Evolutionary conservation across 2,329 filamentous ascomycete genomes (phyloP).

Genomic region (Aspergillus floridensis): DNA sequence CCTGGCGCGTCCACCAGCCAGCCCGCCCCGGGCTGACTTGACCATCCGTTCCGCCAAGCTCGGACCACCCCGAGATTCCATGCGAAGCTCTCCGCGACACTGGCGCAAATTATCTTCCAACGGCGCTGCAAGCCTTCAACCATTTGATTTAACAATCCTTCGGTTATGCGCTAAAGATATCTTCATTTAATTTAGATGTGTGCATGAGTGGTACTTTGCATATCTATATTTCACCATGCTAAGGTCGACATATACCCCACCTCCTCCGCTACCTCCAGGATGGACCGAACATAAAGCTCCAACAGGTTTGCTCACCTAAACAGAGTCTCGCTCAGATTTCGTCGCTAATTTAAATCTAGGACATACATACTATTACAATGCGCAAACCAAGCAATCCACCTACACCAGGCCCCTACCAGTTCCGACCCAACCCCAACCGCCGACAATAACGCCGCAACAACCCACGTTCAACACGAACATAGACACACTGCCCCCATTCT

Average conservation of each 20-base stretch:
- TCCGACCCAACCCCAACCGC: slow-evolving; percentile 22
- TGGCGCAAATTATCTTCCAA: slow-evolving; percentile 12
- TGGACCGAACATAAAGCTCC: slow-evolving; percentile 95
- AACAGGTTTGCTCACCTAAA: slow-evolving; percentile 52
- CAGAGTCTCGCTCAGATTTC: slow-evolving; percentile 9
- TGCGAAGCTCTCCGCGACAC: slow-evolving; percentile 17
- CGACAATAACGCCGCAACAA: slow-evolving; percentile 44
- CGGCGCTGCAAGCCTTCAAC: neutral
- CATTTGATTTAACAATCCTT: neutral
- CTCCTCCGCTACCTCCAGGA: slow-evolving; percentile 67
- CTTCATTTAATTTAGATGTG: too few relatives aligned
- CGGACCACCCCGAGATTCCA: slow-evolving; percentile 30
- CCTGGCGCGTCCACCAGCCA: slow-evolving; percentile 36
- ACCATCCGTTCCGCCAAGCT: slow-evolving; percentile 36
- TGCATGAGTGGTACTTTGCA: too few relatives aligned
- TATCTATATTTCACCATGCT: slow-evolving; percentile 54
- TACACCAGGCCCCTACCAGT: slow-evolving; percentile 68
- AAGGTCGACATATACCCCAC: slow-evolving; percentile 71
- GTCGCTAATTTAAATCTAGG: slow-evolving; percentile 47
- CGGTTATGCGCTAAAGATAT: neutral
- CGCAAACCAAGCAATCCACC: slow-evolving; percentile 77
- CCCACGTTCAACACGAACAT: slow-evolving; percentile 37
- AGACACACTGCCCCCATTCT: slow-evolving; percentile 36
- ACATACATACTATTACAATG: slow-evolving; percentile 85
- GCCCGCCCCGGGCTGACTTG: neutral